Base-by-base conservation (phyloP, 2,329 filamentous ascomycete species). In the Cladosporium sp. region DNA sequence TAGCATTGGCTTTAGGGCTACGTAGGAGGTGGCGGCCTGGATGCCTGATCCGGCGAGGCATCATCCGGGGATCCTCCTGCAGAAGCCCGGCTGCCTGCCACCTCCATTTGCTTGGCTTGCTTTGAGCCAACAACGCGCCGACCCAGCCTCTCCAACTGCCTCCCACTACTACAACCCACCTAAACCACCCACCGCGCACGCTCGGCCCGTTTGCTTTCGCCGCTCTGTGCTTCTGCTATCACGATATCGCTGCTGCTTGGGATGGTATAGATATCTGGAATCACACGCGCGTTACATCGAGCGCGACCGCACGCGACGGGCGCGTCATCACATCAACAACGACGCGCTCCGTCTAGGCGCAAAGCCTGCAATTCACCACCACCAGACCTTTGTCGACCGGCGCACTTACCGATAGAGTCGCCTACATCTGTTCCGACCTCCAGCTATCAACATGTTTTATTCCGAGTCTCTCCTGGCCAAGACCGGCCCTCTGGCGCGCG, bases 401-500 rank as follows among this genome's bases (percentile, higher is more conserved):
- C 37, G 19, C 13, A 18, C 16, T 16, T 31, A n/a, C 37, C 40
- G 32, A 31, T 43, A 43, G 40, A 18, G 16, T 53, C 44, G 43
- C 43, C 35, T 42, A 10, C 35, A 32, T 13, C 35, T n/a, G 13
- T 37, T 41, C 9, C 43, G 35, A 18, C 42, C 9, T 43, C n/a
- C 55, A 44, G 43, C 46, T 41, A 9, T 48, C 59, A 63, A 9
- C 64, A 98, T 98, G 93, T 98, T 98, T 75, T 97, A 96, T 72
- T 95, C 93, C 50, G 90, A 95, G 77, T 90, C 89, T 52, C 82
- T 98, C 55, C 82, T 98, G 64, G 90, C 91, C 70, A 95, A 95
- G 84, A 95, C 89, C 64, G 93, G 93, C 77, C 92, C 93, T 66
- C 75, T 98, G 78, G 93, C 93, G 74, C 89, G 90, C 68, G 91